phyloP scores from a whole-genome alignment of 495 filamentous ascomycete species.

The Talaromyces trachyspermus region DNA sequence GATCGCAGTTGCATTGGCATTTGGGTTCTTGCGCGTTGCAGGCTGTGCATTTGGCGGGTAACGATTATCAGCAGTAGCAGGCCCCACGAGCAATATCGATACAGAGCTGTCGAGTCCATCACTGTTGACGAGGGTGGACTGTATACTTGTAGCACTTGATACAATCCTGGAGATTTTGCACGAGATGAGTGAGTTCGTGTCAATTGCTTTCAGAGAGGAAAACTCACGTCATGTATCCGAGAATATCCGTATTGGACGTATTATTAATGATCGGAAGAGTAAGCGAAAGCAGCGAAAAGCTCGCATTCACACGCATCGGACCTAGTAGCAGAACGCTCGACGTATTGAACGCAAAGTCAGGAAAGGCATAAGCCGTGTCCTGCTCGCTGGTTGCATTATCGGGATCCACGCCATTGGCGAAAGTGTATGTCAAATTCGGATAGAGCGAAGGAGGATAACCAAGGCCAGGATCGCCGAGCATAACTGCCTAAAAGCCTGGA shows the following conservation, averaged over 20 bases:
- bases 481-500: constrained; percentile 16
- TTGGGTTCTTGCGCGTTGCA: constrained; percentile 14
- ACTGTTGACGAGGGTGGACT: constrained; percentile 47
- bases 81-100: constrained; percentile 59
- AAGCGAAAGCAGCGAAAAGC: constrained; percentile 70
- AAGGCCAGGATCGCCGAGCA: constrained; percentile 48
- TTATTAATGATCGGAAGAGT: constrained; percentile 68
- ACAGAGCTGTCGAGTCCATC: constrained; percentile 66
- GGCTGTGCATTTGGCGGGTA: constrained; percentile 37
- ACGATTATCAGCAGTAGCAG: constrained; percentile 54
- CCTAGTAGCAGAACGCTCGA: constrained; percentile 55
- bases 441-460: constrained; percentile 65
- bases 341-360: constrained; percentile 41
- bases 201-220: background rate
- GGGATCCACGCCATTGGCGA: constrained; percentile 6
- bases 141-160: constrained; percentile 52
- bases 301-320: constrained; percentile 58
- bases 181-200: too few relatives aligned
- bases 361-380: constrained; percentile 28
- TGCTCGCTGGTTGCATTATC: constrained; percentile 18
- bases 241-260: constrained; percentile 45
- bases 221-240: constrained; percentile 58
- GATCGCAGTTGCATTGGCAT: constrained; percentile 12
- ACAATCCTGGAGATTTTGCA: constrained; percentile 62
- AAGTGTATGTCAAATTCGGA: constrained; percentile 63